Conservation (phyloP, 768 basidiomycete genomes). For the Rossbeevera mucosa region DNA sequence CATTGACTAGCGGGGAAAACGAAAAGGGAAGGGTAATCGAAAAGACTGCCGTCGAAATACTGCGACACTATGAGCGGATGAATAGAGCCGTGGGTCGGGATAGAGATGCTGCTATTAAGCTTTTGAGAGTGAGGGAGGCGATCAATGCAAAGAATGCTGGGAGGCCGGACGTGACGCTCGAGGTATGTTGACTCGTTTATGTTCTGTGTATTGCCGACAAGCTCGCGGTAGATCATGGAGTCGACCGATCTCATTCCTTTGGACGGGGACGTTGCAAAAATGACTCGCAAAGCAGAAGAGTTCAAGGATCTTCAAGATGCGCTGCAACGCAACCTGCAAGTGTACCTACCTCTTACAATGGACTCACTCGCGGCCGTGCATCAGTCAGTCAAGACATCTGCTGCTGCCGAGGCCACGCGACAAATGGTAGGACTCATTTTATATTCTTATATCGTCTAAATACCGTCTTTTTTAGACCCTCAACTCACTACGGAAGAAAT, state of each 20-base stretch:
- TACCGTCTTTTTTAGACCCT: slow-evolving; percentile 43
- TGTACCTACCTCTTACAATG: slow-evolving; percentile 88
- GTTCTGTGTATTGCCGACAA: background rate
- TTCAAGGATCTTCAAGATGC: slow-evolving; percentile 85
- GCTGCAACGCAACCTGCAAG: slow-evolving; percentile 84
- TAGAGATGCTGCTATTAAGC: slow-evolving; percentile 64
- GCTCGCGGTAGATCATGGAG: slow-evolving; percentile 65
- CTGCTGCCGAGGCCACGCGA: slow-evolving; percentile 67
- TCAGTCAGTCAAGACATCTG: slow-evolving; percentile 66
- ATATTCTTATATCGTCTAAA: slow-evolving; percentile 10
- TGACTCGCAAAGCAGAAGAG: slow-evolving; percentile 82
- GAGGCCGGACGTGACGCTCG: slow-evolving; percentile 71
- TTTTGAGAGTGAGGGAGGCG: slow-evolving; percentile 79
- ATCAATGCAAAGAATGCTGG: slow-evolving; percentile 70
- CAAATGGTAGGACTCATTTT: slow-evolving; percentile 55
- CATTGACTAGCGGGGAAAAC: slow-evolving; percentile 46
- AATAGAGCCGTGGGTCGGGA: slow-evolving; percentile 70
- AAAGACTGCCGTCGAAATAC: slow-evolving; percentile 70
- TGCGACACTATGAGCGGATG: slow-evolving; percentile 75
- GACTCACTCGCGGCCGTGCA: slow-evolving; percentile 82
- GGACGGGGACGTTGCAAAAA: slow-evolving; percentile 77
- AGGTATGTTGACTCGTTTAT: slow-evolving; percentile 47
- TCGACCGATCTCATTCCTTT: slow-evolving; percentile 84
- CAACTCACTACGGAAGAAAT: slow-evolving; percentile 66
- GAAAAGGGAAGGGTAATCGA: slow-evolving; percentile 68